Evolutionary conservation across 345 rosid genomes (phyloP).

Genomic region (Ceriops zippeliana): DNA sequence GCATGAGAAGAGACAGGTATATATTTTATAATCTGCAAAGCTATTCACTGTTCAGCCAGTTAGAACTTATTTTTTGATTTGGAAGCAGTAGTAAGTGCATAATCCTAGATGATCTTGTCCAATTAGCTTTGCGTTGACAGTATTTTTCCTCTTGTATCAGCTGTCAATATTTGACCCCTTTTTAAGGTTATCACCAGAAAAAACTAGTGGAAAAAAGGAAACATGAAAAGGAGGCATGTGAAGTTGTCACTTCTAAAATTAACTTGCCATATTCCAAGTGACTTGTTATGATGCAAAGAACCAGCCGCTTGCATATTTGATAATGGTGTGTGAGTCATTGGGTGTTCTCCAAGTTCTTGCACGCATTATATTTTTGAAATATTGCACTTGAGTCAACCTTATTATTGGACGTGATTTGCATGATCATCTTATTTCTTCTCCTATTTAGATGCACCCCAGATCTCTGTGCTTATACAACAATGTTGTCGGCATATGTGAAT

Average conservation of each 20-base stretch:
- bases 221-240: no score
- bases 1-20: constrained; percentile 97
- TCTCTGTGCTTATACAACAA: constrained; percentile 83
- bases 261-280: no score
- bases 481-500: constrained; percentile 90
- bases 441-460: constrained; percentile 63
- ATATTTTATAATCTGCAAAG: constrained; percentile 1
- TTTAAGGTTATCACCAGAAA: no score
- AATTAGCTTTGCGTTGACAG: no score
- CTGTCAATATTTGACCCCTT: no score
- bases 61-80: background rate
- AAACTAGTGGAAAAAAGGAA: no score
- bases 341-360: background rate
- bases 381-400: background rate
- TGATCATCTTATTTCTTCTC: constrained; percentile 5
- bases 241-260: no score
- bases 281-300: background rate
- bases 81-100: no score
- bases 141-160: background rate
- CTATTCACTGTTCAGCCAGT: background rate
- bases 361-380: background rate
- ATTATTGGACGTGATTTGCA: background rate
- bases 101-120: no score
- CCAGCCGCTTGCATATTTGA: background rate
- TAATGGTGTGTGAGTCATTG: no score